Conservation (phyloP, 176 grass and related monocot genomes). For the Ananas comosus region DNA sequence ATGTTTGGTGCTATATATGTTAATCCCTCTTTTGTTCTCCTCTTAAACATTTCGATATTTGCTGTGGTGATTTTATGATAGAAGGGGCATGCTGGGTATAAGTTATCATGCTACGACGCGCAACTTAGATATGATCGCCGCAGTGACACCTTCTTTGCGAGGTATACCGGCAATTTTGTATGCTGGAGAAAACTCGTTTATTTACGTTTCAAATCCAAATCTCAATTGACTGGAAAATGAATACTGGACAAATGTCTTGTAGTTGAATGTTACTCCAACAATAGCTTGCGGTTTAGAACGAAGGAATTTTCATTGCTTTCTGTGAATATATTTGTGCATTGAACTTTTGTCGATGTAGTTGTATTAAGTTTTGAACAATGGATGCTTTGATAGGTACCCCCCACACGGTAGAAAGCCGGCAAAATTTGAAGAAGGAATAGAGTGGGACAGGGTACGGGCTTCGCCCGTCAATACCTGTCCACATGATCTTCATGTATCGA, state of each 20-base stretch:
- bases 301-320: not conserved
- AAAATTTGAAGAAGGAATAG: conserved; percentile 61
- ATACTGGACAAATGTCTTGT: not conserved
- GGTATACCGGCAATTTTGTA: conserved; percentile 23
- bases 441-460: conserved; percentile 53
- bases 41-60: not conserved
- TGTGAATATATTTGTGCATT: not conserved
- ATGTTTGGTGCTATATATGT: not conserved
- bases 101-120: conserved; percentile 85
- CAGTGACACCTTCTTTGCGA: conserved; percentile 72
- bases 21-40: not conserved
- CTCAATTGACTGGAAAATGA: not conserved
- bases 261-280: too few species aligned
- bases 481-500: conserved; percentile 49
- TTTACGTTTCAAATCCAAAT: not conserved
- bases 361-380: not conserved
- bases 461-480: conserved; percentile 49
- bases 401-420: conserved; percentile 61
- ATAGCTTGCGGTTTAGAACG: too few species aligned
- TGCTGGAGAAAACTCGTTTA: not conserved
- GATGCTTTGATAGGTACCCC: conserved; percentile 41
- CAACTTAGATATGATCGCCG: conserved; percentile 69
- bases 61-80: conserved; percentile 24
- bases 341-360: not conserved
- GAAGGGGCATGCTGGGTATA: conserved; percentile 76